Conservation (phyloP, 306 rosid species). For the Argentina anserina region DNA sequence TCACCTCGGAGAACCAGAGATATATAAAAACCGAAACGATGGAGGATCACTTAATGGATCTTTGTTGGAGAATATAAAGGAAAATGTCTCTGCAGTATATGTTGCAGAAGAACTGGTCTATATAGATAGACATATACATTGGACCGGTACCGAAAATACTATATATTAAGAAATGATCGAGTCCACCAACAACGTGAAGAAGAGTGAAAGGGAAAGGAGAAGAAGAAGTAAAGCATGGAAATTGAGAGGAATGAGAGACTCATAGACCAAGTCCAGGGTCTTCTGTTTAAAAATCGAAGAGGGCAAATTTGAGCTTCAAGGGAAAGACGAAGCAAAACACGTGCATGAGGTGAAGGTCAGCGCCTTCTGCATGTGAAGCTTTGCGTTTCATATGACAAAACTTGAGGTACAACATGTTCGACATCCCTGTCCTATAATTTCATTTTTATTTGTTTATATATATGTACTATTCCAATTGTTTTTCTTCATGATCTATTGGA, state of each 20-base stretch:
- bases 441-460: neutral
- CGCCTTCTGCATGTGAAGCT: conserved; percentile 4
- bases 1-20: neutral
- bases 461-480: neutral
- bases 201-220: neutral
- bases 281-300: neutral
- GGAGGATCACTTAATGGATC: neutral
- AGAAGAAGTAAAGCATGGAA: neutral
- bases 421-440: neutral
- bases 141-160: neutral
- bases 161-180: neutral
- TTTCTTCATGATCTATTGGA: neutral
- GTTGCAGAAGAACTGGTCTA: neutral
- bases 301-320: neutral
- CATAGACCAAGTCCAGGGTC: conserved; percentile 10
- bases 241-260: neutral
- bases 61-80: neutral
- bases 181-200: neutral
- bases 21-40: neutral
- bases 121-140: neutral
- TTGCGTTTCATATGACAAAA: neutral
- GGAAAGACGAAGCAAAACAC: neutral
- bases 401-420: neutral
- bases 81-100: neutral
- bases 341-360: conserved; percentile 6